Evolutionary conservation across 129 eudicot genomes (phyloP).

Genomic region (Escallonia rubra): DNA sequence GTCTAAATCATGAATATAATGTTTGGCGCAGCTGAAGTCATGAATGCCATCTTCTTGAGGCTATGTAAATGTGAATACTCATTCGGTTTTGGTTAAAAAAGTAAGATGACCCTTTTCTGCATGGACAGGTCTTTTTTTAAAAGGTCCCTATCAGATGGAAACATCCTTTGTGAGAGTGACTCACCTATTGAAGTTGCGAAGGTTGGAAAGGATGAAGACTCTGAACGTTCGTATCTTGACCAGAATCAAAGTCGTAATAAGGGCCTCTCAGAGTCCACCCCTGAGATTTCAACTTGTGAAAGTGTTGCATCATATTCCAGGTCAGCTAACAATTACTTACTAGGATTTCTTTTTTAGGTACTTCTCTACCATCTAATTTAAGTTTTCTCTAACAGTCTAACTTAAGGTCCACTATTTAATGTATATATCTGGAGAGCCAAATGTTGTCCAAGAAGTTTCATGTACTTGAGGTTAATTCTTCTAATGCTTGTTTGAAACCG

Average conservation of each 20-base stretch:
- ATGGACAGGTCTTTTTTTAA: conserved; percentile 49
- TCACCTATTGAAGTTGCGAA: conserved; percentile 36
- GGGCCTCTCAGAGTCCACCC: conserved; percentile 56
- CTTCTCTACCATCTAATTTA: no score
- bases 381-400: no score
- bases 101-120: conserved; percentile 3
- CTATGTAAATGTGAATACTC: no score
- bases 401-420: not conserved
- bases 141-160: conserved; percentile 86
- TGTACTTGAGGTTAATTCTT: not conserved
- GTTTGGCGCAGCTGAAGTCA: no score
- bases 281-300: conserved; percentile 56
- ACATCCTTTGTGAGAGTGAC: conserved; percentile 45
- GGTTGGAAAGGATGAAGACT: conserved; percentile 25
- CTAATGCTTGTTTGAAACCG: not conserved
- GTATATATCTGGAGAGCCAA: not conserved
- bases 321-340: conserved; percentile 23
- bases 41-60: no score
- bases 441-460: not conserved
- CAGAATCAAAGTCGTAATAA: conserved; percentile 26
- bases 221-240: conserved; percentile 33
- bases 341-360: not conserved
- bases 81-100: not conserved
- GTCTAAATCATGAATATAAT: no score
- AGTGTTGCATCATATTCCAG: conserved; percentile 59